phyloP scores from a whole-genome alignment of 2,329 filamentous ascomycete genomes.

The Clathrospora elynae region DNA sequence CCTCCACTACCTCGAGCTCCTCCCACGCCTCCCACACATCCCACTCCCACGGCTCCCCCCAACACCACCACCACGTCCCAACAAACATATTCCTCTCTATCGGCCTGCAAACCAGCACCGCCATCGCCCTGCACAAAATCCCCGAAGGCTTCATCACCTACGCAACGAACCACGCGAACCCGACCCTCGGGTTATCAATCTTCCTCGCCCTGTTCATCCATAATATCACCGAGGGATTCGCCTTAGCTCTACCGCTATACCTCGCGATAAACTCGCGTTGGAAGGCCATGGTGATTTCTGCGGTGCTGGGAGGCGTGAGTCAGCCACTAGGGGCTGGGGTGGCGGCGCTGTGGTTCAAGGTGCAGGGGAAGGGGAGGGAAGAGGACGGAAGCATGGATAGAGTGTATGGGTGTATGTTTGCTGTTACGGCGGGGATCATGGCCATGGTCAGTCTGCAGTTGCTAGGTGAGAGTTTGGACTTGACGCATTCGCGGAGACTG shows the following conservation, averaged over 20 bases:
- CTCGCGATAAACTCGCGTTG: constrained; percentile 81
- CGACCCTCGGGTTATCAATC: constrained; percentile 82
- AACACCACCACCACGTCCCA: constrained; percentile 94
- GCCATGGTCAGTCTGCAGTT: constrained; percentile 87
- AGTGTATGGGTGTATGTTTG: constrained; percentile 82
- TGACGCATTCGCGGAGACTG: constrained; percentile 78
- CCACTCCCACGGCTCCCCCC: constrained; percentile 26
- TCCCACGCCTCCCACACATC: constrained; percentile 24
- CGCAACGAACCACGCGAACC: constrained; percentile 95
- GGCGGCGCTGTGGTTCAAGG: constrained; percentile 83
- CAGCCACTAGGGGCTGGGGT: constrained; percentile 86
- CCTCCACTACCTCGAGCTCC: constrained; percentile 19
- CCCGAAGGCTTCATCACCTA: constrained; percentile 89
- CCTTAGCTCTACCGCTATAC: constrained; percentile 89
- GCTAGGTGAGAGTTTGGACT: constrained; percentile 80
- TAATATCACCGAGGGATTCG: constrained; percentile 97
- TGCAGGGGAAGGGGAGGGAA: constrained; percentile 60
- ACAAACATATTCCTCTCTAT: constrained; percentile 93
- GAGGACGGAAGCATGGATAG: constrained; percentile 61
- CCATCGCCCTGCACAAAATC: constrained; percentile 94
- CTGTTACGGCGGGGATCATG: constrained; percentile 91
- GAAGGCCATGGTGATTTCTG: constrained; percentile 83
- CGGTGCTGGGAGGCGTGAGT: constrained; percentile 80
- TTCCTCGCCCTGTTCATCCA: constrained; percentile 97
- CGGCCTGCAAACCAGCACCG: constrained; percentile 92